A percentile compares a stretch with the other conserved stretches of the same genome.
phyloP scores from a whole-genome alignment of 2,329 filamentous ascomycete species.

The Zymoseptoria ardabiliae region DNA sequence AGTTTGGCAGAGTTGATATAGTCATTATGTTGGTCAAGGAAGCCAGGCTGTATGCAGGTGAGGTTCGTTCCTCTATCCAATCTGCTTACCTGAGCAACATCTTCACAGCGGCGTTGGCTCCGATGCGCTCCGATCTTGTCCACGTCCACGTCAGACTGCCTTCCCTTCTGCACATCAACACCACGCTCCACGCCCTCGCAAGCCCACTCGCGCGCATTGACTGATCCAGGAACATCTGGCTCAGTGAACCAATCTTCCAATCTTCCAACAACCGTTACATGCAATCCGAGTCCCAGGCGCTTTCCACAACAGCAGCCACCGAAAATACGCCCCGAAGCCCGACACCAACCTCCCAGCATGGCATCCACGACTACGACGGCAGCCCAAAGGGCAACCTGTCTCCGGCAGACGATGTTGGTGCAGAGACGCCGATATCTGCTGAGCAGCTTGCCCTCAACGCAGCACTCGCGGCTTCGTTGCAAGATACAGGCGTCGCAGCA shows the following conservation, averaged over 20 bases:
- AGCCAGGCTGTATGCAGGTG: neutral
- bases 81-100: neutral
- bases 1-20: neutral
- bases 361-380: constrained; percentile 41
- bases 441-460: constrained; percentile 23
- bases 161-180: constrained; percentile 2
- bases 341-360: constrained; percentile 49
- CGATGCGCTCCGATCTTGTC: neutral
- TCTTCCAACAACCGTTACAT: constrained; percentile 49
- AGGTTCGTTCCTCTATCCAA: neutral
- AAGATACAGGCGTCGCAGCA: constrained; percentile 10
- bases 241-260: constrained; percentile 43
- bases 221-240: constrained; percentile 47
- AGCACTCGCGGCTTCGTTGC: constrained; percentile 23
- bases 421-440: constrained; percentile 14
- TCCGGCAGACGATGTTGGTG: constrained; percentile 32
- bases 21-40: neutral
- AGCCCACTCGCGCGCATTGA: constrained; percentile 26
- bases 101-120: neutral
- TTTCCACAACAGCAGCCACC: constrained; percentile 40
- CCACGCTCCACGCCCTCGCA: constrained; percentile 6
- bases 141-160: neutral
- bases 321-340: constrained; percentile 33
- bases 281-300: constrained; percentile 53
- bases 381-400: constrained; percentile 36